Evolutionary conservation across 257 asterid species (phyloP).

Genomic region (Fraxinus excelsior): DNA sequence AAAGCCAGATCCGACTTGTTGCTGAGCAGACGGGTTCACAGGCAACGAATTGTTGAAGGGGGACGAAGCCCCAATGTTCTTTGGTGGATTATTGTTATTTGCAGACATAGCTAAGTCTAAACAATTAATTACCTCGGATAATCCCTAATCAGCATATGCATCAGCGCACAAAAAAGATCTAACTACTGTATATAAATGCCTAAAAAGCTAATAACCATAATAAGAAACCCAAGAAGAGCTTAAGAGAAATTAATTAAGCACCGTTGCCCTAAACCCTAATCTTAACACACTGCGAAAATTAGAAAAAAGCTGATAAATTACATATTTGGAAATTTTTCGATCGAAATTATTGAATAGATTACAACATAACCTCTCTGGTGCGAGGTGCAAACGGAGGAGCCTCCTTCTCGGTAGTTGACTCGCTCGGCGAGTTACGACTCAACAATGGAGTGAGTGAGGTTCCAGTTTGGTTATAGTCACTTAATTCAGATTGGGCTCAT

Average conservation of each 20-base stretch:
- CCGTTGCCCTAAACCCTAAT: constrained; percentile 33
- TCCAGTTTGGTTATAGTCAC: neutral
- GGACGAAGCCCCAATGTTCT: constrained; percentile 74
- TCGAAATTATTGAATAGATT: constrained; percentile 25
- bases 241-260: too few species aligned
- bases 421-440: constrained; percentile 8
- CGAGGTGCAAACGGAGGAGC: neutral
- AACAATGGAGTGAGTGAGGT: neutral
- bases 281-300: constrained; percentile 1
- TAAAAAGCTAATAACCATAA: too few species aligned
- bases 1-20: constrained; percentile 68
- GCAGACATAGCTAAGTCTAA: constrained; percentile 60
- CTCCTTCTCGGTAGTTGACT: neutral
- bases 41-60: constrained; percentile 79
- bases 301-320: neutral
- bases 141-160: constrained; percentile 17
- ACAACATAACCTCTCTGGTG: neutral
- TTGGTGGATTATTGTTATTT: constrained; percentile 76
- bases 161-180: too few species aligned
- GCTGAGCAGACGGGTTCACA: constrained; percentile 57
- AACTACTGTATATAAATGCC: too few species aligned
- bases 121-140: constrained; percentile 17
- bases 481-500: neutral
- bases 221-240: too few species aligned
- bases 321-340: neutral